Evolutionary conservation across 768 basidiomycete species (phyloP).

Genomic region (Sporobolomyces roseus): DNA sequence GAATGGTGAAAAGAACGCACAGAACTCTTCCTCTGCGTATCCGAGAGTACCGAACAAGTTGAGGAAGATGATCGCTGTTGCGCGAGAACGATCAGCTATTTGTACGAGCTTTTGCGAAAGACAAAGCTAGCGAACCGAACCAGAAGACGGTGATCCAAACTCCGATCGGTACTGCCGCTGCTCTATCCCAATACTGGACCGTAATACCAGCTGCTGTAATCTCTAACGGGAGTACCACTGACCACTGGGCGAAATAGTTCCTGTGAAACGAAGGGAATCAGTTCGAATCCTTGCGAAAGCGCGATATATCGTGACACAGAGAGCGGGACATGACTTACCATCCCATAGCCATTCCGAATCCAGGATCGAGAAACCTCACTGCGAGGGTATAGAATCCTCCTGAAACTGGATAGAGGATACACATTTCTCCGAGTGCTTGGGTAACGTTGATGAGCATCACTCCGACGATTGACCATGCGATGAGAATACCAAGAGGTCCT

Average conservation of each 20-base stretch:
- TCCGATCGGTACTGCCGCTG: conserved; percentile 9
- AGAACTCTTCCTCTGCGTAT: conserved; percentile 66
- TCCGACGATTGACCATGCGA: conserved; percentile 43
- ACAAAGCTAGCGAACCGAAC: conserved; percentile 10
- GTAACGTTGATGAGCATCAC: conserved; percentile 38
- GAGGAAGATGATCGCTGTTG: conserved; percentile 49
- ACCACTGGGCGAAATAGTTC: conserved; percentile 76
- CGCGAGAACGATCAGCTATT: not conserved
- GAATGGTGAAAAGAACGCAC: conserved; percentile 2
- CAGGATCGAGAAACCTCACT: conserved; percentile 41
- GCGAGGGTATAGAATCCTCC: conserved; percentile 45
- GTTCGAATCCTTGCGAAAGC: not conserved
- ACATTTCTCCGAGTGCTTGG: conserved; percentile 45
- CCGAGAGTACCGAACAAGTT: conserved; percentile 56
- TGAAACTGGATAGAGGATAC: conserved; percentile 36
- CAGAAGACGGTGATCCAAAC: conserved; percentile 19
- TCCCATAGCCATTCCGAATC: conserved; percentile 43
- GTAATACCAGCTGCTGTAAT: conserved; percentile 80
- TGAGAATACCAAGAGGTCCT: conserved; percentile 36
- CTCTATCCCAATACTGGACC: conserved; percentile 17
- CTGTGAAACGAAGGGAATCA: conserved; percentile 49
- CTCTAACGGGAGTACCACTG: conserved; percentile 77
- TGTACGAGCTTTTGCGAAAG: not conserved
- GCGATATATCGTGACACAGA: conserved; percentile 39
- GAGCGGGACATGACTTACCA: conserved; percentile 13